Evolutionary conservation across 2,329 filamentous ascomycete species (phyloP).

Genomic region (Pyricularia pennisetigena): DNA sequence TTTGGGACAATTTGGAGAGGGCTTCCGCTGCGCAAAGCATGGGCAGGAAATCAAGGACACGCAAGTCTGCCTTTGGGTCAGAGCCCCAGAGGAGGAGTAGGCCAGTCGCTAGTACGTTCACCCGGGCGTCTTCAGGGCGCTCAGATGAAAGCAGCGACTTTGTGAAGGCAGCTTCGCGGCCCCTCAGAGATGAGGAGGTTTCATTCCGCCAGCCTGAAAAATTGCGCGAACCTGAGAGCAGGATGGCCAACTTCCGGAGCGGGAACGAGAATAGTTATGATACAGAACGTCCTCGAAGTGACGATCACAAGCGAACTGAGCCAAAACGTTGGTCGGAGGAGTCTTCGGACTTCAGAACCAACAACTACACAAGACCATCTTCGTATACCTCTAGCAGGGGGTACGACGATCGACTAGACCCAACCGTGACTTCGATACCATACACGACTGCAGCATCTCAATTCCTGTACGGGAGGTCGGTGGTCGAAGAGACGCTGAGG

Average conservation of each 20-base stretch:
- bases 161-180: not conserved
- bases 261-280: not conserved
- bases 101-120: not conserved
- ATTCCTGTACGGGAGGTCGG: slow-evolving; percentile 78
- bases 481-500: slow-evolving; percentile 70
- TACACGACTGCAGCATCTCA: slow-evolving; percentile 82
- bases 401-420: not conserved
- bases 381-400: not conserved
- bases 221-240: not conserved
- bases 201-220: not conserved
- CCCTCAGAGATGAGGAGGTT: not conserved
- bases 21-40: not conserved
- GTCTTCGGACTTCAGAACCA: not conserved
- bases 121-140: not conserved
- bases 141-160: not conserved
- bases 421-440: slow-evolving; percentile 17
- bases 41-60: not conserved
- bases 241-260: not conserved
- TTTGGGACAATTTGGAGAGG: not conserved
- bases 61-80: not conserved
- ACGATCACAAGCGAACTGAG: not conserved
- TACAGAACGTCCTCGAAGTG: not conserved
- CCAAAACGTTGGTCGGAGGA: not conserved
- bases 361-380: not conserved
- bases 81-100: not conserved